A percentile compares a stretch with the other conserved stretches of the same genome.
Conservation (phyloP, 2,329 filamentous ascomycete genomes). For the Ambrosiella cleistominuta region DNA sequence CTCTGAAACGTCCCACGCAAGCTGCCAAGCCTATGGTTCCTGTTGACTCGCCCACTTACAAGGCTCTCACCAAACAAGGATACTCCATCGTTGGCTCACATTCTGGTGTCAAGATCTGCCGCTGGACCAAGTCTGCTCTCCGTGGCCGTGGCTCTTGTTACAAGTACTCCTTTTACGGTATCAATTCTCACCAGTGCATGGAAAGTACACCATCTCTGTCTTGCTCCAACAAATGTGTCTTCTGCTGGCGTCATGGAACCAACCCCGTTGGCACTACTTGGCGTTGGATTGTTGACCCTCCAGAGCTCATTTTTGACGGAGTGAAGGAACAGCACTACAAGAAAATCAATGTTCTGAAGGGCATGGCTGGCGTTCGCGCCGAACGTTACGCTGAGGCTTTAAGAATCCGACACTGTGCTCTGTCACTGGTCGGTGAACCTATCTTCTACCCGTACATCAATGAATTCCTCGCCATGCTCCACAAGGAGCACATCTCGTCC, state of each 20-base stretch:
- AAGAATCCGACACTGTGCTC: conserved; percentile 80
- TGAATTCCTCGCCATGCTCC: conserved; percentile 68
- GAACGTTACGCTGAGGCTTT: conserved; percentile 88
- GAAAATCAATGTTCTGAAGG: conserved; percentile 94
- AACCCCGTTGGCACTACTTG: conserved; percentile 94
- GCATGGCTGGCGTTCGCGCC: conserved; percentile 78
- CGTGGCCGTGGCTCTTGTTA: conserved; percentile 90
- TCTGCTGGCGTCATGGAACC: conserved; percentile 96
- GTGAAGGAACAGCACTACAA: conserved; percentile 87
- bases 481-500: conserved; percentile 71
- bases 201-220: conserved; percentile 90
- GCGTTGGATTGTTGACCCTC: conserved; percentile 89
- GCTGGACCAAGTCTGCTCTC: conserved; percentile 94
- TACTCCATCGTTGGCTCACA: conserved; percentile 92
- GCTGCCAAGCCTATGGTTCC: conserved; percentile 82
- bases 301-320: conserved; percentile 74
- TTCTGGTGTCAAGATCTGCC: conserved; percentile 92
- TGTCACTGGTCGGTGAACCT: conserved; percentile 88
- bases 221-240: conserved; percentile 96
- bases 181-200: conserved; percentile 94
- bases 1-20: conserved; percentile 21
- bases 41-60: conserved; percentile 71
- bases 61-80: conserved; percentile 83
- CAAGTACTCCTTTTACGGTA: conserved; percentile 95
- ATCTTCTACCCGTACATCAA: conserved; percentile 99